Conservation (phyloP, 2,329 filamentous ascomycete genomes). For the Fusarium mangiferae region DNA sequence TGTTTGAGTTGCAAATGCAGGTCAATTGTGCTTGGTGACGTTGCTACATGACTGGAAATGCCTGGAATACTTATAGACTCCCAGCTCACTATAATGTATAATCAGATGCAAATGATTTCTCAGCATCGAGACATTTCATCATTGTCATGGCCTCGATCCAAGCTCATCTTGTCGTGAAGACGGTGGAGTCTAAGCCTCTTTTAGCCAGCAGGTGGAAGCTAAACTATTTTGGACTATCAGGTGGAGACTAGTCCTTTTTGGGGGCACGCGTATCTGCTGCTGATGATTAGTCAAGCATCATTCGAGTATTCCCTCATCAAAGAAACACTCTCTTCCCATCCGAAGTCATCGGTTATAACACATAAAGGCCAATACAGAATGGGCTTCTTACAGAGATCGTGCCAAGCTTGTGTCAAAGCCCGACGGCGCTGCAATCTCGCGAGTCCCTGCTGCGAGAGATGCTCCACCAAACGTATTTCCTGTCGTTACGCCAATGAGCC, state of each 20-base stretch:
- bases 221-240: accelerated
- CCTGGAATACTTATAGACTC: background rate
- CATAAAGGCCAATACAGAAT: background rate
- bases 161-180: background rate
- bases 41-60: accelerated
- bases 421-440: constrained; percentile 7
- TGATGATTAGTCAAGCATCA: background rate
- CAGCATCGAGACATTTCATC: background rate
- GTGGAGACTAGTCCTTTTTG: background rate
- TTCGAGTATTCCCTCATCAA: background rate
- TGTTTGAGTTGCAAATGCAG: accelerated
- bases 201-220: background rate
- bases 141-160: background rate
- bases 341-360: too few species aligned
- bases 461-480: constrained; percentile 1
- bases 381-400: background rate
- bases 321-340: background rate
- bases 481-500: constrained; percentile 11
- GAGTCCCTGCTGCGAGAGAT: constrained; percentile 4
- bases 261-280: background rate
- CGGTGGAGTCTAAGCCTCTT: constrained; percentile 18
- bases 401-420: background rate
- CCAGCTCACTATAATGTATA: too few species aligned
- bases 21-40: accelerated
- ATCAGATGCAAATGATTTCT: background rate